phyloP scores from a whole-genome alignment of 768 basidiomycete species.

The Kwoniella pini region DNA sequence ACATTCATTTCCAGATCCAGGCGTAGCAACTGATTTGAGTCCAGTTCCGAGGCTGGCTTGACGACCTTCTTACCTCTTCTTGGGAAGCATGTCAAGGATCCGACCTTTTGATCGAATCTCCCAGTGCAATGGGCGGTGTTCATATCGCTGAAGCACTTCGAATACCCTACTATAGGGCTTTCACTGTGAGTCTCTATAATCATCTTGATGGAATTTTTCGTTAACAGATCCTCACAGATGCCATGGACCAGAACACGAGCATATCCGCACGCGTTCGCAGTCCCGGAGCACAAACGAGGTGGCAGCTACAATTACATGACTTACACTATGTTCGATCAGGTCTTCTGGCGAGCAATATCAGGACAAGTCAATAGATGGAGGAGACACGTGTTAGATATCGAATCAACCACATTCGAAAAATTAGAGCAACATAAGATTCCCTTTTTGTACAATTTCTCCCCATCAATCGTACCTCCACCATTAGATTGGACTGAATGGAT shows the following conservation, averaged over 20 bases:
- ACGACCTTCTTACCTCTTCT: constrained; percentile 89
- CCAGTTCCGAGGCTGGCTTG: constrained; percentile 96
- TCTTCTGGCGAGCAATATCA: constrained; percentile 90
- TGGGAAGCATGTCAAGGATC: constrained; percentile 97
- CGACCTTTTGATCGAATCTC: constrained; percentile 90
- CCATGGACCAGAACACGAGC: constrained; percentile 94
- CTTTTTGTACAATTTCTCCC: constrained; percentile 97
- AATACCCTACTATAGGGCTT: constrained; percentile 92
- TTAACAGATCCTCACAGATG: constrained; percentile 60
- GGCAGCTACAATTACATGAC: constrained; percentile 99
- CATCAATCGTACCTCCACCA: constrained; percentile 83
- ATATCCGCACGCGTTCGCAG: constrained; percentile 97
- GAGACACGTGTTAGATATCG: constrained; percentile 70
- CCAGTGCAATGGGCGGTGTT: constrained; percentile 94
- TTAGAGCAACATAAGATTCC: constrained; percentile 98
- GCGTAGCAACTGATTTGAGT: constrained; percentile 4
- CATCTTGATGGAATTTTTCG: neutral
- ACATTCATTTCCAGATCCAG: too few relatives aligned
- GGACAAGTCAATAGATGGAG: constrained; percentile 96
- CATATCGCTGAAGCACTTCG: constrained; percentile 93
- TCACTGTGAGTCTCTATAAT: constrained; percentile 59
- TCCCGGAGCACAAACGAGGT: constrained; percentile 97
- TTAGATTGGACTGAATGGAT: constrained; percentile 99
- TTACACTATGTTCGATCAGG: constrained; percentile 82
- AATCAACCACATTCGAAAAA: constrained; percentile 82